phyloP scores from a whole-genome alignment of 768 basidiomycete genomes.

The Erythrobasidium yunnanense region DNA sequence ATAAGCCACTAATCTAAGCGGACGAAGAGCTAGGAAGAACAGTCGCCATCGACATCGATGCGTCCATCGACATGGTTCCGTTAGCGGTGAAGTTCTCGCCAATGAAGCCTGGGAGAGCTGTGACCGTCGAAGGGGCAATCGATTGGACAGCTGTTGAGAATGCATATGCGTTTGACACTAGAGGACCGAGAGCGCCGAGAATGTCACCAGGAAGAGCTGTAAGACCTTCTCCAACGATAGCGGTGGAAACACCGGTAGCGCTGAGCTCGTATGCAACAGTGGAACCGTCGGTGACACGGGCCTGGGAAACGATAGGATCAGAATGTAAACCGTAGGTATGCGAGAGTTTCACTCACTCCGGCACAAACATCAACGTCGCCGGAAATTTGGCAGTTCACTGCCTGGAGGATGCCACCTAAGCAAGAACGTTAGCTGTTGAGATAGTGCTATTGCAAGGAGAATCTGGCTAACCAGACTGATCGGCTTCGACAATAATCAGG shows the following conservation, averaged over 20 bases:
- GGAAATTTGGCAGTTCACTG: not conserved
- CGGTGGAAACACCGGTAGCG: not conserved
- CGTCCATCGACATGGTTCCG: no score
- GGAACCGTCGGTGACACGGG: not conserved
- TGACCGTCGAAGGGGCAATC: no score
- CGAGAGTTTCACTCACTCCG: not conserved
- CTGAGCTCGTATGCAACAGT: not conserved
- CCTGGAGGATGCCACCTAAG: not conserved
- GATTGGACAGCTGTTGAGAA: no score
- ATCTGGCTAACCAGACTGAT: not conserved
- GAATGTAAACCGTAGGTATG: not conserved
- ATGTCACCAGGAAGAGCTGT: not conserved
- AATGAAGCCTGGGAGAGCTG: no score
- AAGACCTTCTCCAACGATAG: not conserved
- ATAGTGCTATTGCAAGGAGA: no score
- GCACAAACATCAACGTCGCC: not conserved
- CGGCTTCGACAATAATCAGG: not conserved
- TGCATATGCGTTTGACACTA: not conserved
- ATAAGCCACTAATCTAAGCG: no score
- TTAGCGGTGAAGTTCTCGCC: no score
- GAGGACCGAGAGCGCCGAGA: not conserved
- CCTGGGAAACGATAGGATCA: not conserved
- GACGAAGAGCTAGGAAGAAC: no score
- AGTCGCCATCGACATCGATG: no score
- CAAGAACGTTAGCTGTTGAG: no score